These are phyloP conservation scores for Musa itinerans DNA, from an alignment of 176 grass and related monocot genomes.

Conservation along the genomic window DNA sequence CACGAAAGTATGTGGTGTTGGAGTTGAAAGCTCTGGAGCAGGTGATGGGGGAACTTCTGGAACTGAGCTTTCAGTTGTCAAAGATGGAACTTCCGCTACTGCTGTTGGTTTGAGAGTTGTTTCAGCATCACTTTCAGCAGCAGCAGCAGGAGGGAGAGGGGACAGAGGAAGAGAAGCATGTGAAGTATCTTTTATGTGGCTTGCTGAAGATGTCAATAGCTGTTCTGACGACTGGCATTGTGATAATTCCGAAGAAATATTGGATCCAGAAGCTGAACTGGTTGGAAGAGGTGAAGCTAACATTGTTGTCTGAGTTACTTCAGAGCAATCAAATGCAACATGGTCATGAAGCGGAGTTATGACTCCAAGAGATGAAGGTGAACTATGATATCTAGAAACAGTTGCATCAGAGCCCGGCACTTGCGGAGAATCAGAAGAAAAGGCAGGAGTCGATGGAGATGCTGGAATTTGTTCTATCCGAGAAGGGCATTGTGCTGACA, in stretches of 20 bases:
- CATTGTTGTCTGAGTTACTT: constrained; percentile 28
- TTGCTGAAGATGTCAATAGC: constrained; percentile 11
- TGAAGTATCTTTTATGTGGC: background rate
- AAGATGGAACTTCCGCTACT: background rate
- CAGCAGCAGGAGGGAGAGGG: background rate
- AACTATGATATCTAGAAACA: constrained; percentile 47
- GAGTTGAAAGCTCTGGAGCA: background rate
- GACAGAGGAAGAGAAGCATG: background rate
- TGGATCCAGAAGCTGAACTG: constrained; percentile 6
- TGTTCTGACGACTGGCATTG: constrained; percentile 15
- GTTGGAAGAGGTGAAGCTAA: constrained; percentile 18
- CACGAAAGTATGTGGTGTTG: background rate
- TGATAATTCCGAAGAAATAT: constrained; percentile 27
- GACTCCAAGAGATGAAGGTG: constrained; percentile 63
- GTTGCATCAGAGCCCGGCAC: constrained; percentile 39
- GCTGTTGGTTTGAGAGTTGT: background rate
- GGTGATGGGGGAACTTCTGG: background rate
- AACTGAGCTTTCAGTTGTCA: background rate
- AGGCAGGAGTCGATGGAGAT: constrained; percentile 44
- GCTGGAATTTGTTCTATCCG: constrained; percentile 26
- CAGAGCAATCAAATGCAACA: constrained; percentile 26
- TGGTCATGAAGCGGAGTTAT: constrained; percentile 62
- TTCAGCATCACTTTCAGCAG: background rate
- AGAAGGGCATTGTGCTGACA: constrained; percentile 17
- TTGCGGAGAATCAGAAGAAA: constrained; percentile 31